Conservation (phyloP, 139 green algal species). For the Coccomyxa sp. region DNA sequence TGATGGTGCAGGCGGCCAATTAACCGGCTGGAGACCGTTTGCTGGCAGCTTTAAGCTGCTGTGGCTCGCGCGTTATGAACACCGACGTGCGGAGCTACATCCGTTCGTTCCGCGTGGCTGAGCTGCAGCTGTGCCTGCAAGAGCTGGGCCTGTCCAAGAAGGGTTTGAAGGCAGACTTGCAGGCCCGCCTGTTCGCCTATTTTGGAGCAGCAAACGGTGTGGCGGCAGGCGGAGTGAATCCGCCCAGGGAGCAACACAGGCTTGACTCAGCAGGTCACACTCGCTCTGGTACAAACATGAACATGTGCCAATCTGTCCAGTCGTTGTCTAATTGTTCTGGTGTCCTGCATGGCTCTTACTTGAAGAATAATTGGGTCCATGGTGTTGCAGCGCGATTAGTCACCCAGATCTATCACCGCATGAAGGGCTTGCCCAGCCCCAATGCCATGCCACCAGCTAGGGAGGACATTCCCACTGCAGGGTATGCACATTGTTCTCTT, state of each 20-base stretch:
- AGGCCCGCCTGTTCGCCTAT: conserved; percentile 30
- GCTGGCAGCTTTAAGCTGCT: no score
- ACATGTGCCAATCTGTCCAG: no score
- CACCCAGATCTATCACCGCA: not conserved
- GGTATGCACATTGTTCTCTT: not conserved
- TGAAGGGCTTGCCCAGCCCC: conserved; percentile 3
- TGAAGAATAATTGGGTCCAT: no score
- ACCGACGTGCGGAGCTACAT: no score
- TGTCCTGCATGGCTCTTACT: no score
- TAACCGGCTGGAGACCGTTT: no score
- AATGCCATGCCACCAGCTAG: not conserved
- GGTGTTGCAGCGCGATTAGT: conserved; percentile 11
- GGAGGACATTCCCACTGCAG: not conserved
- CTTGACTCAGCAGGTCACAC: not conserved
- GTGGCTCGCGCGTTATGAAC: no score
- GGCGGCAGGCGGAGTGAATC: not conserved
- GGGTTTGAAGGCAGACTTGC: conserved; percentile 40
- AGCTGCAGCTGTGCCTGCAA: conserved; percentile 15
- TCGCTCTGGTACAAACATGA: no score
- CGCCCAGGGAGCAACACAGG: not conserved
- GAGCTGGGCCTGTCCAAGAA: conserved; percentile 46
- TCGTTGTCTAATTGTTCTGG: no score
- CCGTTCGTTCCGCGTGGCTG: not conserved
- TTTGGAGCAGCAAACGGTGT: conserved; percentile 14
- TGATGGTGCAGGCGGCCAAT: no score